A percentile compares a stretch with the other conserved stretches of the same genome.
These are phyloP conservation scores for Penicillium nucicola DNA, from an alignment of 495 filamentous ascomycete species.

Conservation along the genomic window DNA sequence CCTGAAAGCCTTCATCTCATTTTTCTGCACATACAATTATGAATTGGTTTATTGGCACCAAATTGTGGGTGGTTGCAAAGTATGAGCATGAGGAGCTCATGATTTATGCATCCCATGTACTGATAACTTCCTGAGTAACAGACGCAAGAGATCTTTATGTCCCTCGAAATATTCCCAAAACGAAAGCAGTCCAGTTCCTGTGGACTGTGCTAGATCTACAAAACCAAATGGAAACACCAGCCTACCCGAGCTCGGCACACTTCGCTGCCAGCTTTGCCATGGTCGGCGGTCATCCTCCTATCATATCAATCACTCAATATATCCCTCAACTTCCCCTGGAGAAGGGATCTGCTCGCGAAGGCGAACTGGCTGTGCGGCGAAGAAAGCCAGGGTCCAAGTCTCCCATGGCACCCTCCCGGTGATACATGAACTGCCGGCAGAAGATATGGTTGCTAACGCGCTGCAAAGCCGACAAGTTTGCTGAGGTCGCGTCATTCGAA, in stretches of 20 bases:
- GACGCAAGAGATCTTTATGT: neutral
- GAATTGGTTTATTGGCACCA: conserved; percentile 1
- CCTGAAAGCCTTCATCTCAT: neutral
- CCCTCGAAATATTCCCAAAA: neutral
- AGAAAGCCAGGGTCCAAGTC: neutral
- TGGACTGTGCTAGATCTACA: neutral
- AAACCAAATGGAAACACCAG: neutral
- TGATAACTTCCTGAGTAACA: neutral
- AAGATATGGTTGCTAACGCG: neutral
- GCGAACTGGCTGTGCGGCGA: conserved; percentile 1
- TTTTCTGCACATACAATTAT: neutral
- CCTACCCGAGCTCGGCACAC: neutral
- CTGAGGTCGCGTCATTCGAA: too few species aligned
- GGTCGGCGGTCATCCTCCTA: neutral
- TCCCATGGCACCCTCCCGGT: neutral
- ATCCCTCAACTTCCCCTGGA: neutral
- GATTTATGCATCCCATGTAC: neutral
- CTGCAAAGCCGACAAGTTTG: too few species aligned
- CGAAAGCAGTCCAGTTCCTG: neutral
- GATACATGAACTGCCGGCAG: conserved; percentile 1
- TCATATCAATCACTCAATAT: neutral
- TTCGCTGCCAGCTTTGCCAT: conserved; percentile 1
- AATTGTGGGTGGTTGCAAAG: neutral
- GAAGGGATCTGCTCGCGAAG: conserved; percentile 2
- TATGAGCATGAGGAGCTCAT: neutral